Conservation (phyloP, 2,329 filamentous ascomycete species). For the Ophiostoma tasmaniense region DNA sequence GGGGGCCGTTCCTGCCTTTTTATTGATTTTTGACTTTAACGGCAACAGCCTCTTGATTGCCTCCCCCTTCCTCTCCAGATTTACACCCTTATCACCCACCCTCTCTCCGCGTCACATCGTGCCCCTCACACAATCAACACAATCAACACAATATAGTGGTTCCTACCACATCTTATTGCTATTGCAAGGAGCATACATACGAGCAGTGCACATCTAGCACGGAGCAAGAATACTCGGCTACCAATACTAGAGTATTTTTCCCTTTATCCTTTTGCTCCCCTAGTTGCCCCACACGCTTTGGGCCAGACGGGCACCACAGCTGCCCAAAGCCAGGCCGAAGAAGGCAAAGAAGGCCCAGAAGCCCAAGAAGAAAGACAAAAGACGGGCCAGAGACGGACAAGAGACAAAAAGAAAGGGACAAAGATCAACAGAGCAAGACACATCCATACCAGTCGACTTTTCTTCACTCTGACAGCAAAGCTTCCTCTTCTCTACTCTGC, state of each 20-base stretch:
- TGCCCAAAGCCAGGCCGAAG: neutral
- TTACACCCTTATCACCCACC: neutral
- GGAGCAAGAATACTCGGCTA: neutral
- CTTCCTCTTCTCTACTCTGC: neutral
- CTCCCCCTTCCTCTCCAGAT: neutral
- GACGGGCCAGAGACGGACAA: neutral
- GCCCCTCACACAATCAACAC: neutral
- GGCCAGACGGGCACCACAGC: neutral
- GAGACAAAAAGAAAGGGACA: neutral
- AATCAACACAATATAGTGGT: neutral
- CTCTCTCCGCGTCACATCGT: neutral
- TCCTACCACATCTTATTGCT: neutral
- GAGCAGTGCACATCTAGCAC: neutral
- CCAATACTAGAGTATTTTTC: neutral
- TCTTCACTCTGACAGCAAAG: neutral
- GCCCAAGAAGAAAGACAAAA: neutral
- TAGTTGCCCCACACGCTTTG: neutral
- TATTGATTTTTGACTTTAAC: neutral
- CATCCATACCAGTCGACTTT: neutral
- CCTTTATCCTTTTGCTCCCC: neutral
- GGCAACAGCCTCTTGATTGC: neutral
- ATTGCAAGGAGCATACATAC: neutral
- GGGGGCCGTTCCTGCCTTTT: constrained; percentile 9
- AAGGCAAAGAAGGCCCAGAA: neutral
- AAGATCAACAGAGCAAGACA: neutral